Evolutionary conservation across 768 basidiomycete species (phyloP), one percentile per base, ranked within the genome.

Genomic region (Russula brevipes): DNA sequence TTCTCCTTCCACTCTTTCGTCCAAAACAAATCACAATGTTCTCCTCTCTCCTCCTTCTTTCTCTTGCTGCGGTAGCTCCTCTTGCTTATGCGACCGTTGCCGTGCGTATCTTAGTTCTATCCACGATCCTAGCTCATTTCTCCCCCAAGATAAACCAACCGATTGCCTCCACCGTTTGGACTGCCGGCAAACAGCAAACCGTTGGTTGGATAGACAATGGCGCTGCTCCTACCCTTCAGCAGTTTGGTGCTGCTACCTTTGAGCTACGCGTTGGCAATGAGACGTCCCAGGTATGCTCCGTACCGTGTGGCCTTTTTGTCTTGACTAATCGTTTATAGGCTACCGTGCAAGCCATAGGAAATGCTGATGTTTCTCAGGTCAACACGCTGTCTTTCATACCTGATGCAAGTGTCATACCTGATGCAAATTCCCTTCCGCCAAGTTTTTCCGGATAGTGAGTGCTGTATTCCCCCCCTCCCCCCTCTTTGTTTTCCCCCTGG

Each of bases 181-280:
- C 78, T 16, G 85, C 76, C 59, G 87, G 87, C 5, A 74, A 83
- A 66, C 59, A 64, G 10, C 75, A 77, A 14, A 79, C 77, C 12
- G 70, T 91, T 56, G 71, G 61, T 42, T 92, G 89, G 89, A 70
- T 79, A 64, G 88, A 91, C 49, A 76, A 80, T 60, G 77, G 78
- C 56, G 54, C 31, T 0, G 1, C 74, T 1, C 87, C 89, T 4
- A 54, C 74, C 30, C 78, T 90, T 51, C 57, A 73, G 12, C 60
- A 76, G 4, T 87, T 86, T 42, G 87, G 88, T 5, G 66, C 70
- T 36, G 73, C 80, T 9, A 76, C 72, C 49, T 75, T 89, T 45
- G 81, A 79, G 41, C 80, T 92, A 73, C 90, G 83, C 66, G 80
- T 74, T 57, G 89, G 89, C 47, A 88, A 82, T 70, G 74, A 79